These are phyloP conservation scores for Colletotrichum tofieldiae DNA, from an alignment of 2,329 filamentous ascomycete species.

Conservation along the genomic window DNA sequence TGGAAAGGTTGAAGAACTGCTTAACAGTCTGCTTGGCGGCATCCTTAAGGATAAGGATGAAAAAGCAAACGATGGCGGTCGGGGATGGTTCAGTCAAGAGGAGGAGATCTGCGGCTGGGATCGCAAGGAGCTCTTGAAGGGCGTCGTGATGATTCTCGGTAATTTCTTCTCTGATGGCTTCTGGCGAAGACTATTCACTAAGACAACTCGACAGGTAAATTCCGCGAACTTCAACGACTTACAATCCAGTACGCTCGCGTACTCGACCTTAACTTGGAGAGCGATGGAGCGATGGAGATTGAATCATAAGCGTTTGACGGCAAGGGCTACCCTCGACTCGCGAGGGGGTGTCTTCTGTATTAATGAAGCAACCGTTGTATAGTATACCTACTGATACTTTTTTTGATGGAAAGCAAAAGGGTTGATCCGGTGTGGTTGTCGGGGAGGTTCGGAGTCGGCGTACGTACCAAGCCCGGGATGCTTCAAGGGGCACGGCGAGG, in stretches of 20 bases:
- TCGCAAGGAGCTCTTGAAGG: slow-evolving; percentile 87
- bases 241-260: slow-evolving; percentile 95
- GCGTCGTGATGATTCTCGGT: slow-evolving; percentile 94
- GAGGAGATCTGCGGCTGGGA: slow-evolving; percentile 93
- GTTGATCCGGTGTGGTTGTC: slow-evolving; percentile 8
- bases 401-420: slow-evolving; percentile 24
- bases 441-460: slow-evolving; percentile 34
- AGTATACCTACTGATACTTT: slow-evolving; percentile 36
- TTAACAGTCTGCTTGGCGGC: slow-evolving; percentile 86
- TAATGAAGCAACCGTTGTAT: slow-evolving; percentile 36
- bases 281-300: slow-evolving; percentile 61
- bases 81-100: slow-evolving; percentile 76
- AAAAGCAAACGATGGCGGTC: slow-evolving; percentile 62
- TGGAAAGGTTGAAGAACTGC: slow-evolving; percentile 92
- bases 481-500: slow-evolving; percentile 2
- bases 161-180: slow-evolving; percentile 56
- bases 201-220: slow-evolving; percentile 78
- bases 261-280: slow-evolving; percentile 74
- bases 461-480: slow-evolving; percentile 5
- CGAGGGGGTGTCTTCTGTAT: slow-evolving; percentile 5
- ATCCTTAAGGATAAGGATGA: slow-evolving; percentile 71
- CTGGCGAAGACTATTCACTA: slow-evolving; percentile 46
- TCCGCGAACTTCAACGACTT: slow-evolving; percentile 91
- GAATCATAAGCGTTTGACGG: slow-evolving; percentile 3
- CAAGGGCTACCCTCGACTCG: not conserved